These are phyloP conservation scores for Phytophthora litchii DNA, from an alignment of 352 stramenopile genomes.

Conservation along the genomic window DNA sequence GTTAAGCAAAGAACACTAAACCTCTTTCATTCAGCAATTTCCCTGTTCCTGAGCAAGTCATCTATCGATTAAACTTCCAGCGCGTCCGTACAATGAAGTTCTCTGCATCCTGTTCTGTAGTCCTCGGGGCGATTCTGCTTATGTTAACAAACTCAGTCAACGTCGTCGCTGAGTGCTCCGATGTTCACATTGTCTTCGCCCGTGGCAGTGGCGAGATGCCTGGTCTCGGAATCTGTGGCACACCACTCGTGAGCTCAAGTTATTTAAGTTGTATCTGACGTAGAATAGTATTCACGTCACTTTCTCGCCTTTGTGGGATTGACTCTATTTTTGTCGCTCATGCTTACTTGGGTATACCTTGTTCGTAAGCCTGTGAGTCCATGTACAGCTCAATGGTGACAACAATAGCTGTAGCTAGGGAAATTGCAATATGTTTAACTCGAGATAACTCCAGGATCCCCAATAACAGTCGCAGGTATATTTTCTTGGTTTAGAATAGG, in stretches of 20 bases:
- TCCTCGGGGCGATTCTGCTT: neutral
- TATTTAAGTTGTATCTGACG: too few species aligned
- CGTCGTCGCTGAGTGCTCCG: constrained; percentile 15
- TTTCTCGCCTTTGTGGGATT: too few species aligned
- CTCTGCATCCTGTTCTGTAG: neutral
- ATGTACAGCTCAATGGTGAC: too few species aligned
- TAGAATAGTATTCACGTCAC: too few species aligned
- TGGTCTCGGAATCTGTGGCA: constrained; percentile 31
- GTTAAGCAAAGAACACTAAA: neutral
- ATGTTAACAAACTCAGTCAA: neutral
- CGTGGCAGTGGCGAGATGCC: constrained; percentile 24
- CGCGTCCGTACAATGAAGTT: constrained; percentile 21
- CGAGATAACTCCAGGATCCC: too few species aligned
- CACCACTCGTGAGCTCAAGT: constrained; percentile 25
- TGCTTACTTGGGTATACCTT: too few species aligned
- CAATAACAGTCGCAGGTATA: too few species aligned
- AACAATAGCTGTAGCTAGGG: too few species aligned
- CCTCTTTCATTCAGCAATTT: constrained; percentile 13
- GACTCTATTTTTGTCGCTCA: too few species aligned
- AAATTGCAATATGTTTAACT: too few species aligned
- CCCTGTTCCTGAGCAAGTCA: neutral
- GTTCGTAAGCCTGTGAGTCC: too few species aligned
- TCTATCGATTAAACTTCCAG: neutral
- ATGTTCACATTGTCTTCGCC: constrained; percentile 26
- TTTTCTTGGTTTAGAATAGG: too few species aligned